Percentiles rank a stretch among this genome's conserved stretches.
Evolutionary conservation across 257 asterid species (phyloP).

Genomic region (Cruciata laevipes): DNA sequence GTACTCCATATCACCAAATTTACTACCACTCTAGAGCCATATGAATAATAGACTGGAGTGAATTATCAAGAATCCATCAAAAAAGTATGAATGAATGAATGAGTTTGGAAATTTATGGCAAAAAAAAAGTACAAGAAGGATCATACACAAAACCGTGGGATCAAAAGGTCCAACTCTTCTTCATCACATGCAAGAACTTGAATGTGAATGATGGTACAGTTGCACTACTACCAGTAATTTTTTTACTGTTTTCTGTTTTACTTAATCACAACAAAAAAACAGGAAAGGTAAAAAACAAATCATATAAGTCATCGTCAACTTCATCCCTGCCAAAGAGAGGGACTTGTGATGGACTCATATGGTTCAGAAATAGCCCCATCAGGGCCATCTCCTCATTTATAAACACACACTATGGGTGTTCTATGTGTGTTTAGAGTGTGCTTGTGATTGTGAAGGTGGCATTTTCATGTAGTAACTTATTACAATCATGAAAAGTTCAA

Average conservation of each 20-base stretch:
- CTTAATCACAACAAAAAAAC: too few relatives aligned
- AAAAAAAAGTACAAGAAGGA: neutral
- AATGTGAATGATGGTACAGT: neutral
- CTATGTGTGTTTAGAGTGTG: neutral
- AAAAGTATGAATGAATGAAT: neutral
- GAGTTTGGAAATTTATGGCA: neutral
- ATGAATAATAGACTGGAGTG: neutral
- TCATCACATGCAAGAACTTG: constrained; percentile 2
- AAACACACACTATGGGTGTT: neutral
- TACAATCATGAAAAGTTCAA: too few relatives aligned
- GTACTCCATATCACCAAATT: neutral
- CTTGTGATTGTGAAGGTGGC: too few relatives aligned
- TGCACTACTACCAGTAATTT: neutral
- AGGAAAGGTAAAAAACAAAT: too few relatives aligned
- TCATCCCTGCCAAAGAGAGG: constrained; percentile 29
- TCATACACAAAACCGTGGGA: neutral
- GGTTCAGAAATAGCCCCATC: constrained; percentile 7
- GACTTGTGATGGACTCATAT: constrained; percentile 41
- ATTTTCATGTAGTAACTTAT: too few relatives aligned
- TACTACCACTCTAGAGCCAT: neutral
- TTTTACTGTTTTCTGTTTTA: too few relatives aligned
- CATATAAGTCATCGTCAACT: constrained; percentile 38
- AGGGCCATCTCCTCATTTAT: constrained; percentile 1
- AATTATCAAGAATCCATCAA: neutral
- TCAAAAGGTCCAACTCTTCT: neutral